Evolutionary conservation across 2,329 filamentous ascomycete species (phyloP).

Genomic region (Aspergillus alliaceus): DNA sequence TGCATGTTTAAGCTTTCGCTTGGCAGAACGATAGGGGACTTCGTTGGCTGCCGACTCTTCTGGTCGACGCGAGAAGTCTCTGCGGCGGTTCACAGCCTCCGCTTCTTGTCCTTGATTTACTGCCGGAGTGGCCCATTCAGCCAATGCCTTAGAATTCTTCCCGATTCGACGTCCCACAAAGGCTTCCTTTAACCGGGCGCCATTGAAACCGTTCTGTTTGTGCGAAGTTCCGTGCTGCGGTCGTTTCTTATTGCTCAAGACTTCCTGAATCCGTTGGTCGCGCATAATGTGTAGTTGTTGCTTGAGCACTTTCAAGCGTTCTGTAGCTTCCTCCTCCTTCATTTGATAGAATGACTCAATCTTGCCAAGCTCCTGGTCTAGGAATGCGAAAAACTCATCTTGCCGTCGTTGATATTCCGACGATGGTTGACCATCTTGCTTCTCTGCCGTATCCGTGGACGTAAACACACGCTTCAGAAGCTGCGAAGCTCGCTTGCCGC

Average conservation of each 20-base stretch:
- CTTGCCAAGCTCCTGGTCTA: conserved; percentile 84
- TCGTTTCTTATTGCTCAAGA: conserved; percentile 51
- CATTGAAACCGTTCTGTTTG: conserved; percentile 25
- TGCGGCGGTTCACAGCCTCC: conserved; percentile 31
- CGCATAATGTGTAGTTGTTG: conserved; percentile 93
- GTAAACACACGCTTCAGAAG: conserved; percentile 45
- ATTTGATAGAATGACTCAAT: conserved; percentile 85
- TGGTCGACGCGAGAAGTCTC: conserved; percentile 52
- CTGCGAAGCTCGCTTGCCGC: conserved; percentile 22
- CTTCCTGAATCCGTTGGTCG: conserved; percentile 73
- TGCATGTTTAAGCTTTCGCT: conserved; percentile 86
- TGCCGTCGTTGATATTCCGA: conserved; percentile 71
- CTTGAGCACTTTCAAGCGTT: conserved; percentile 68
- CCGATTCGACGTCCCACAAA: conserved; percentile 52
- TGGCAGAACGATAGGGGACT: conserved; percentile 83
- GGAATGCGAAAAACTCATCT: conserved; percentile 81
- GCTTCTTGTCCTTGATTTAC: conserved; percentile 31
- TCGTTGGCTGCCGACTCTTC: conserved; percentile 49
- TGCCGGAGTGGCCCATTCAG: conserved; percentile 43
- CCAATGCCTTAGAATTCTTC: conserved; percentile 56
- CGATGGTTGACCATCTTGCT: conserved; percentile 52
- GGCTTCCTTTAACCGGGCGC: conserved; percentile 37
- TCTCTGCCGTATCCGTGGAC: conserved; percentile 38
- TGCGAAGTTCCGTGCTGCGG: conserved; percentile 22
- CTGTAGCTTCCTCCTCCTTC: conserved; percentile 82